phyloP scores from a whole-genome alignment of 1,284 basidiomycete genomes.

The Coniophora puteana region DNA sequence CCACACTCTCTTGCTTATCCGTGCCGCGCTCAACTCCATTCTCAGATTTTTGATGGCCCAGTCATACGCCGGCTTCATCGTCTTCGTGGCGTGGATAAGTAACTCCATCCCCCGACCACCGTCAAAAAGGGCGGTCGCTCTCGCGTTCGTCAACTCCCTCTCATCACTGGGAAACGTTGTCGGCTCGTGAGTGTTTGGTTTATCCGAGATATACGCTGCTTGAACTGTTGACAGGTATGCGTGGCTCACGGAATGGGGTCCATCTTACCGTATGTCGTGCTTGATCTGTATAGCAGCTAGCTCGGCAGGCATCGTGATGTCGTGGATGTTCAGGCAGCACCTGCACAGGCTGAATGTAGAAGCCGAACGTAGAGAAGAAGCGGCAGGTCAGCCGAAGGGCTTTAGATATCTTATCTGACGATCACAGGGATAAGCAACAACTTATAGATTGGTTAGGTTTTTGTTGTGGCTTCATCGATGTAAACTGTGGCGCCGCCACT shows the following conservation, averaged over 20 bases:
- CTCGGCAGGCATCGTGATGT: slow-evolving; percentile 46
- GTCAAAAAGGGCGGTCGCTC: slow-evolving; percentile 62
- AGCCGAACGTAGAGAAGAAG: slow-evolving; percentile 40
- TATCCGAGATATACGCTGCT: slow-evolving; percentile 5
- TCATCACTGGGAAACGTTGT: slow-evolving; percentile 62
- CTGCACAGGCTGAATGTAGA: slow-evolving; percentile 42
- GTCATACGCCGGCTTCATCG: slow-evolving; percentile 30
- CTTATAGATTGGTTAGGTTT: slow-evolving; percentile 7
- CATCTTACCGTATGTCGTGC: slow-evolving; percentile 38
- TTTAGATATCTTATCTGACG: slow-evolving; percentile 44
- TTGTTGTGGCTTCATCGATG: background rate
- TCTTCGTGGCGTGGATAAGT: slow-evolving; percentile 36
- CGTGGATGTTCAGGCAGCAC: slow-evolving; percentile 46
- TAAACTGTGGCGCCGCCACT: background rate
- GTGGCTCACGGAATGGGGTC: slow-evolving; percentile 39
- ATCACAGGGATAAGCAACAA: background rate
- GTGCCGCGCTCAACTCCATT: slow-evolving; percentile 7
- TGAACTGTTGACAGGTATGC: slow-evolving; percentile 26
- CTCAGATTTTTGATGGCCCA: slow-evolving; percentile 29
- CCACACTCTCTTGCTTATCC: background rate
- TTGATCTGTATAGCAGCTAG: slow-evolving; percentile 48
- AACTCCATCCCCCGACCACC: slow-evolving; percentile 41
- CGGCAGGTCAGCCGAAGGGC: slow-evolving; percentile 36
- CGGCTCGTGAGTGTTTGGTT: slow-evolving; percentile 48
- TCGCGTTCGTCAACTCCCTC: slow-evolving; percentile 65